Evolutionary conservation across 768 basidiomycete species (phyloP), one percentile per base, ranked within the genome.

Genomic region (Nevesoporus exiguus): DNA sequence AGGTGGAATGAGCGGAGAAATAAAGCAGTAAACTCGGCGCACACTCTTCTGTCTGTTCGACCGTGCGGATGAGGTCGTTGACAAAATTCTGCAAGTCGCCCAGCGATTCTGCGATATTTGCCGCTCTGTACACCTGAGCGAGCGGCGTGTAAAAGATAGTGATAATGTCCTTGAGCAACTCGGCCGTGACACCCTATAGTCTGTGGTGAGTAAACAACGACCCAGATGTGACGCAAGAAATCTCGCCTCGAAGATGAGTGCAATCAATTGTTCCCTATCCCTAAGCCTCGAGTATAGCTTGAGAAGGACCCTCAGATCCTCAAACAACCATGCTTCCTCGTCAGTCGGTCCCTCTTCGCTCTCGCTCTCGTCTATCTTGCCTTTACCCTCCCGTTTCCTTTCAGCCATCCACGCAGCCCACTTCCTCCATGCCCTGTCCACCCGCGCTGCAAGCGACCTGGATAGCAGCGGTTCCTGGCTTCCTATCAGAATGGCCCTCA

Each of bases 61-160:
- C 94, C 0, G 97, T 98, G 69, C 77, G 84, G 65, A 98, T 96
- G 52, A 99, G 80, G 67, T 99, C 97, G 58, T 88, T 95, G 62
- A 98, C 80, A 65, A 99, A 99, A 61, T 79, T 91, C 71, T 98
- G 97, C 46, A 98, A 64, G 68, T 98, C 97, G 29, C 83, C 77
- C 0, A 99, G 67, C 1, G 95, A 98, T 68, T 98, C 96, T 11
- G 90, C 88, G 50, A 99, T 98, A 67, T 90, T 97, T 6, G 97
- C 97, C 10, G 97, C 97, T 63, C 90, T 85, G 74, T 98, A 99
- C 2, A 98, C 97, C 66, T 96, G 92, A 2, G 97, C 97, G 24
- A 99, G 76, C 2, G 97, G 97, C 1, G 94, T 75, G 70, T 99
- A 99, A 72, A 99, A 99, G 54, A 99, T 98, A 19, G 97, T 98